Base-by-base conservation (phyloP, 2,329 filamentous ascomycete genomes). In the Zopfia rhizophila region DNA sequence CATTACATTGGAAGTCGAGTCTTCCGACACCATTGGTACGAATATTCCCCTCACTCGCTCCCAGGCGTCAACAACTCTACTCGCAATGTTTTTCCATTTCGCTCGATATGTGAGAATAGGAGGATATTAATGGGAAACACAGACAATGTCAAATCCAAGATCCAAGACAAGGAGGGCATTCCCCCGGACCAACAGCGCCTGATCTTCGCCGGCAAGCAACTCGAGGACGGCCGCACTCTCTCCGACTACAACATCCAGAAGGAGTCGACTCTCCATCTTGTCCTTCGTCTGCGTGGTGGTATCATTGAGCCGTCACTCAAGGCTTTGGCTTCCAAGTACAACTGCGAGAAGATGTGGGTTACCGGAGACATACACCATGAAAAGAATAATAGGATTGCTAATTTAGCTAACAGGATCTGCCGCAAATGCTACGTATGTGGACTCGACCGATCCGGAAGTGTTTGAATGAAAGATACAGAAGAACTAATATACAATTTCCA, bases 191-290 rank as follows among this genome's bases (percentile, higher is more conserved):
- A 97, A 80, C 93, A 97, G 85, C 92, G 93, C 75, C 79, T 97
- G 83, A 97, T 97, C 82, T 97, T 97, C 78, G 92, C 92, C 70
- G 92, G 93, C 78, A 97, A 97, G 89, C 93, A 97, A 83, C 89
- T 97, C 63, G 93, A 97, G 86, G 93, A 97, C 82, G 92, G 92
- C 80, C 90, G 92, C 73, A 97, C 93, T 56, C 86, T 97, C 61
- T 90, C 87, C 76, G 92, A 97, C 83, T 97, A 97, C 88, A 97
- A 97, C 85, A 97, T 97, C 81, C 92, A 97, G 84, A 97, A 97
- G 89, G 93, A 97, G 85, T 97, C 93, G 47, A 97, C 93, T 64
- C 92, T 97, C 70, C 93, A 97, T 83, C 81, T 97, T 74, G 93
- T 97, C 75, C 92, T 97, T 80, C 92, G 93, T 83, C 92, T 97